These are phyloP conservation scores for Tylopilus vinaceipallidus DNA, from an alignment of 768 basidiomycete genomes.

Conservation along the genomic window DNA sequence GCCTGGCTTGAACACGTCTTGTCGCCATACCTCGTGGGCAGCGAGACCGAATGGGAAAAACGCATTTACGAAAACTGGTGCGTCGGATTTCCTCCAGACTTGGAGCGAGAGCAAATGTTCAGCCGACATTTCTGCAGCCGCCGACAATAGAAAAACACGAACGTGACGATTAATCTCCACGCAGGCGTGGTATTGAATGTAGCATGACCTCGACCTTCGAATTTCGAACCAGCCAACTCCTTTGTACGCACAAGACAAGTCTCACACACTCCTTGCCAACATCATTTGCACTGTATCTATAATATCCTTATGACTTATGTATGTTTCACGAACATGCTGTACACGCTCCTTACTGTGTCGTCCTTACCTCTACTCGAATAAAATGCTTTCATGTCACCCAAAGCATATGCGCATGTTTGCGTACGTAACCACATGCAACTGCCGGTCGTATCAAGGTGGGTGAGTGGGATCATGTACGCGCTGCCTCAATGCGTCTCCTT, in stretches of 20 bases:
- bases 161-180: not conserved
- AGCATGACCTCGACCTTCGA: not conserved
- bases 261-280: too few relatives aligned
- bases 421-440: slow-evolving; percentile 26
- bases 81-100: slow-evolving; percentile 4
- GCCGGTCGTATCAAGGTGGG: slow-evolving; percentile 7
- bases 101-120: not conserved
- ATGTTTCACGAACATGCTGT: not conserved
- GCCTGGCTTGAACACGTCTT: slow-evolving; percentile 40
- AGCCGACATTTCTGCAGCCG: slow-evolving; percentile 10
- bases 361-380: not conserved
- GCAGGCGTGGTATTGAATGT: slow-evolving; percentile 1
- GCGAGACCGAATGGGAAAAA: slow-evolving; percentile 27
- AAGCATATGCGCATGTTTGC: slow-evolving; percentile 28
- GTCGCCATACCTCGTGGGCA: slow-evolving; percentile 26
- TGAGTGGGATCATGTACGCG: slow-evolving; percentile 48
- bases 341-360: slow-evolving; percentile 14
- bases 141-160: not conserved
- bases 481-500: slow-evolving; percentile 85
- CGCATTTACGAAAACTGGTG: slow-evolving; percentile 31
- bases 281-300: too few relatives aligned
- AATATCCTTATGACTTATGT: slow-evolving; percentile 13
- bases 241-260: too few relatives aligned
- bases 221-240: not conserved
- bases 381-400: not conserved